Evolutionary conservation across 768 basidiomycete species (phyloP), one percentile per base, ranked within the genome.

Genomic region (Floccularia luteovirens): DNA sequence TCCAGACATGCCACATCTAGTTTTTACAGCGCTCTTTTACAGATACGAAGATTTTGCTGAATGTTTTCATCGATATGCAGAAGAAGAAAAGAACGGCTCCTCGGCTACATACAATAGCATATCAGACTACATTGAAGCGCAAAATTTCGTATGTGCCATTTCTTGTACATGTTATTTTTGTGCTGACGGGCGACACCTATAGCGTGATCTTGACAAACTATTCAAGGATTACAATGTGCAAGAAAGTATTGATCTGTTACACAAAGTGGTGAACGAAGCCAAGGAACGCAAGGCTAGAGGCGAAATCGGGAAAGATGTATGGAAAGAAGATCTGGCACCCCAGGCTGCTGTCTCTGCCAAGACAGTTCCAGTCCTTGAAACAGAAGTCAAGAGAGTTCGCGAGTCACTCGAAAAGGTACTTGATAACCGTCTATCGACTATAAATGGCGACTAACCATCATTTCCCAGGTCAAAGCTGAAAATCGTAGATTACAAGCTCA

Each of bases 201-300:
- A 87, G 83, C 71, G 73, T 25, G 75, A 79, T 44, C 69, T 82
- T 28, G 80, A 87, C 38, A 72, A 77, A 25, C 46, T 89, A n/a
- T 80, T 87, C 55, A 73, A 67, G 21, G 72, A 81, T 40, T 80
- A 82, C 50, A 67, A 74, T 37, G 77, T 83, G 1, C 74, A 75
- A 47, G 77, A 80, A 32, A 81, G 75, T 47, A 72, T 89, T 23
- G 85, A 90, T 54, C 67, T 67, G 3, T 66, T 90, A 10, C 84
- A 89, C 44, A 66, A 67, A 8, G 72, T 85, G 11, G 76, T 89
- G 1, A 75, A 67, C 8, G 84, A 85, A 23, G 86, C 84, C 46
- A 79, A 54, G 51, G 71, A 70, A 14, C 61, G 71, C 17, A 75
- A 79, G 38, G 69, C 67, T 24, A 63, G 66, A 33, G 67, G 69